Evolutionary conservation across 805 yeast species (phyloP).

Genomic region (Candida ascalaphidarum): DNA sequence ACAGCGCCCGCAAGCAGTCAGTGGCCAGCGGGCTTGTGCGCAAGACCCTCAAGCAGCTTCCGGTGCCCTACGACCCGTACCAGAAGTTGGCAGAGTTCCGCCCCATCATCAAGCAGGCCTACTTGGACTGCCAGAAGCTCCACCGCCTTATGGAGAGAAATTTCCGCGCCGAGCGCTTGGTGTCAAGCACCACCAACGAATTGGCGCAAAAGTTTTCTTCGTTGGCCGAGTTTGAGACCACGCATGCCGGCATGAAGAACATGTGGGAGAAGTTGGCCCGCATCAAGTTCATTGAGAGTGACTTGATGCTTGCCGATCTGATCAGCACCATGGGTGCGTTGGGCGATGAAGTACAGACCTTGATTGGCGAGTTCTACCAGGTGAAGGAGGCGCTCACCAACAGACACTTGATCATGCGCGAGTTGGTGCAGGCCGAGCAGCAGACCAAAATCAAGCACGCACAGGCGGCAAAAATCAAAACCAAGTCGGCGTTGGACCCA

Average conservation of each 20-base stretch:
- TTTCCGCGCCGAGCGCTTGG: constrained; percentile 49
- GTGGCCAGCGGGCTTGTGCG: constrained; percentile 82
- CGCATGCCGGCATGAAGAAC: constrained; percentile 62
- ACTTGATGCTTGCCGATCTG: constrained; percentile 63
- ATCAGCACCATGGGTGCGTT: constrained; percentile 65
- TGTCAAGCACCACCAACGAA: constrained; percentile 40
- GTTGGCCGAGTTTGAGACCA: constrained; percentile 32
- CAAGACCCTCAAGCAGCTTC: constrained; percentile 83
- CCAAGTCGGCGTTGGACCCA: constrained; percentile 71
- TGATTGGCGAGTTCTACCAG: constrained; percentile 70
- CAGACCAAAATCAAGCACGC: constrained; percentile 62
- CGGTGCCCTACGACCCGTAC: constrained; percentile 86
- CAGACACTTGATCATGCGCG: constrained; percentile 88
- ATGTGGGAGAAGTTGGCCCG: constrained; percentile 77
- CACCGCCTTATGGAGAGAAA: constrained; percentile 43
- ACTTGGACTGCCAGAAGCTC: constrained; percentile 50
- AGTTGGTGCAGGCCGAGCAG: constrained; percentile 69
- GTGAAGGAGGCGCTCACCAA: constrained; percentile 91
- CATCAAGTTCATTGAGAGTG: constrained; percentile 63
- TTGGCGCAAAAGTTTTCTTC: constrained; percentile 31
- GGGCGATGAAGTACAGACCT: constrained; percentile 62
- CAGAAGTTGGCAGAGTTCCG: constrained; percentile 76
- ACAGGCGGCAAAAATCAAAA: constrained; percentile 63
- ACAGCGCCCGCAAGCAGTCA: constrained; percentile 44
- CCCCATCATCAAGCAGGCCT: constrained; percentile 75